phyloP scores from a whole-genome alignment of 441 rosid species.

The Adansonia gregorii region DNA sequence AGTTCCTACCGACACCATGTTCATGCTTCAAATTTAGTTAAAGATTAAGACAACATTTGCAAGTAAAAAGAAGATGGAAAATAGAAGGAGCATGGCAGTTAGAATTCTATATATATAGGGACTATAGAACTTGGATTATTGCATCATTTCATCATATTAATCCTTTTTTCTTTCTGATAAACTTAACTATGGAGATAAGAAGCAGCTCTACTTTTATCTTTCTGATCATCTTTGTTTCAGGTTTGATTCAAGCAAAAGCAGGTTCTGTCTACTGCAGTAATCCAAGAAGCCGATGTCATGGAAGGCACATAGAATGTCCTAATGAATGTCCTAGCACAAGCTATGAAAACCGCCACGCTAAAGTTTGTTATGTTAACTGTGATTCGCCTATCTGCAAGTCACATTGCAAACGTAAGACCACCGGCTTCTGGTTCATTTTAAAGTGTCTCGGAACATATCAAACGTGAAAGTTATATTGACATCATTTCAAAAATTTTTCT shows the following conservation, averaged over 20 bases:
- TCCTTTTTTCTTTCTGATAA: background rate
- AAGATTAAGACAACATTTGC: background rate
- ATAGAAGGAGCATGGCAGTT: background rate
- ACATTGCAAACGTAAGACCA: constrained; percentile 52
- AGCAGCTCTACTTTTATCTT: constrained; percentile 18
- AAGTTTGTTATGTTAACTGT: constrained; percentile 59
- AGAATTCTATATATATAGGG: constrained; percentile 18
- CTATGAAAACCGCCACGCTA: constrained; percentile 26
- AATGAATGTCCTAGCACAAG: background rate
- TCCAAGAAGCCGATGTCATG: background rate
- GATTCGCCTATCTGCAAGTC: constrained; percentile 57
- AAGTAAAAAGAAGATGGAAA: background rate
- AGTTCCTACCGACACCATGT: background rate
- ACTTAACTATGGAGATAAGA: constrained; percentile 10
- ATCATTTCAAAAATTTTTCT: no score
- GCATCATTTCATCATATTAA: background rate
- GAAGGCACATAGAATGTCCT: background rate
- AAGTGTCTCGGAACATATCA: background rate
- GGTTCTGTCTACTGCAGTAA: background rate
- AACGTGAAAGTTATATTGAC: background rate
- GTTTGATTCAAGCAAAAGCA: constrained; percentile 24
- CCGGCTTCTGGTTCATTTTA: background rate
- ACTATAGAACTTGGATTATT: no score
- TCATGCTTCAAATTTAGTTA: constrained; percentile 27
- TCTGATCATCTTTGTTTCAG: constrained; percentile 24